phyloP scores from a whole-genome alignment of 805 yeast species.

The Sugiyamaella mastotermitis region DNA sequence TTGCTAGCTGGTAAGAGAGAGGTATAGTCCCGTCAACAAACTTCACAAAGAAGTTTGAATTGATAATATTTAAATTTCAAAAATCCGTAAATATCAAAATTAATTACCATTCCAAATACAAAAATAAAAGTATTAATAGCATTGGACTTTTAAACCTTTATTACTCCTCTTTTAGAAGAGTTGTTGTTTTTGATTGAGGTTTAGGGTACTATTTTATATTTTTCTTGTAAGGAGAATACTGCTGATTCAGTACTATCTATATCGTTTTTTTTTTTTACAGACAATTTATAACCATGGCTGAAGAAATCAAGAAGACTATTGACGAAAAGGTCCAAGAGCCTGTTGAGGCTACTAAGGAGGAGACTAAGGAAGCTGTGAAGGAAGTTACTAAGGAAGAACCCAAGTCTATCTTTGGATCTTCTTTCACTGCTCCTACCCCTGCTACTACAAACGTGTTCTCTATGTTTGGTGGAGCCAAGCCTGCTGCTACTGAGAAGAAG shows the following conservation, averaged over 20 bases:
- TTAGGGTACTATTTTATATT: too few relatives aligned
- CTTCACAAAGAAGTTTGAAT: too few relatives aligned
- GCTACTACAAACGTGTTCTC: constrained; percentile 65
- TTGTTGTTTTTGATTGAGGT: too few relatives aligned
- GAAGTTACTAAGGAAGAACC: constrained; percentile 14
- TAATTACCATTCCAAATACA: too few relatives aligned
- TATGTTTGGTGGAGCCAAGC: constrained; percentile 91
- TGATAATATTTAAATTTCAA: too few relatives aligned
- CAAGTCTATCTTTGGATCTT: constrained; percentile 16
- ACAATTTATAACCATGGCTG: constrained; percentile 1
- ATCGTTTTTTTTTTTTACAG: background rate
- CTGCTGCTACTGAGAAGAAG: constrained; percentile 40
- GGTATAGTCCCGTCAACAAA: too few relatives aligned
- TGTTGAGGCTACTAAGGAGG: constrained; percentile 13
- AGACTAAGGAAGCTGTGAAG: constrained; percentile 12
- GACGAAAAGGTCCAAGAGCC: constrained; percentile 10
- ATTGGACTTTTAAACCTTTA: too few relatives aligned
- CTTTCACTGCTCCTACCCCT: constrained; percentile 14
- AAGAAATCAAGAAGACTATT: constrained; percentile 11
- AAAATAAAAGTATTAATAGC: too few relatives aligned
- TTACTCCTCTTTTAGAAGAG: too few relatives aligned
- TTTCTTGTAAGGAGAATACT: too few relatives aligned
- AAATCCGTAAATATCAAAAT: too few relatives aligned
- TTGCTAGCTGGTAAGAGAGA: too few relatives aligned
- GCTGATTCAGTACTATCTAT: constrained; percentile 2